phyloP scores from a whole-genome alignment of 805 yeast genomes.

The Soucietia sequanensis region DNA sequence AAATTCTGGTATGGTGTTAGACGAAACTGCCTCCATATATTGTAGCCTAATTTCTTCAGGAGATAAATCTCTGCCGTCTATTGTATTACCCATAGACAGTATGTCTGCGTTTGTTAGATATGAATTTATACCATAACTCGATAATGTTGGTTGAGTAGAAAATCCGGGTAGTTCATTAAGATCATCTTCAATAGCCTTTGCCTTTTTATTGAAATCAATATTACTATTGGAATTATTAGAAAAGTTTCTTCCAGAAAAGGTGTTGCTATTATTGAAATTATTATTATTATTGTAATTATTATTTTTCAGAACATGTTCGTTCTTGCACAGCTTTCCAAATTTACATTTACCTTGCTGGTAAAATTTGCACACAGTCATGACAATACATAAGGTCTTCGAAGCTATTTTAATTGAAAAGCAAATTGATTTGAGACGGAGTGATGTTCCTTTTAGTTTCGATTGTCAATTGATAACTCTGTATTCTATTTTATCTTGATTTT shows the following conservation, averaged over 20 bases:
- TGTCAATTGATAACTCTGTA: too few species aligned
- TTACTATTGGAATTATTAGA: too few species aligned
- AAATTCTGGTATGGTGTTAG: conserved; percentile 36
- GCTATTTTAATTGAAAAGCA: too few species aligned
- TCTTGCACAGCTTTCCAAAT: conserved; percentile 26
- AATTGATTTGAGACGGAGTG: too few species aligned
- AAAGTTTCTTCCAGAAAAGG: conserved; percentile 13
- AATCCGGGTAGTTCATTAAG: conserved; percentile 19
- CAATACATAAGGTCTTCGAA: not conserved
- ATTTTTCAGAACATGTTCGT: conserved; percentile 16
- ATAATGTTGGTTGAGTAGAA: conserved; percentile 31
- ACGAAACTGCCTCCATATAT: conserved; percentile 40
- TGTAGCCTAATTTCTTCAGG: conserved; percentile 52
- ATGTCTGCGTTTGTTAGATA: conserved; percentile 44
- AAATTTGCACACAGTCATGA: conserved; percentile 16
- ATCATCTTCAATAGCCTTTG: conserved; percentile 20
- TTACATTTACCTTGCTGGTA: conserved; percentile 26
- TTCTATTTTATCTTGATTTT: too few species aligned
- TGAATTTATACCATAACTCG: conserved; percentile 48
- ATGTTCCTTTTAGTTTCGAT: too few species aligned
- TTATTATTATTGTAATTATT: not conserved
- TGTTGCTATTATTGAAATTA: conserved; percentile 5
- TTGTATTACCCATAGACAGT: too few species aligned
- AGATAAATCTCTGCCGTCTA: conserved; percentile 52
- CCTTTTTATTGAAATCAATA: too few species aligned